Conservation (phyloP, 2,329 filamentous ascomycete genomes). For the Colletotrichum tamarilloi region DNA sequence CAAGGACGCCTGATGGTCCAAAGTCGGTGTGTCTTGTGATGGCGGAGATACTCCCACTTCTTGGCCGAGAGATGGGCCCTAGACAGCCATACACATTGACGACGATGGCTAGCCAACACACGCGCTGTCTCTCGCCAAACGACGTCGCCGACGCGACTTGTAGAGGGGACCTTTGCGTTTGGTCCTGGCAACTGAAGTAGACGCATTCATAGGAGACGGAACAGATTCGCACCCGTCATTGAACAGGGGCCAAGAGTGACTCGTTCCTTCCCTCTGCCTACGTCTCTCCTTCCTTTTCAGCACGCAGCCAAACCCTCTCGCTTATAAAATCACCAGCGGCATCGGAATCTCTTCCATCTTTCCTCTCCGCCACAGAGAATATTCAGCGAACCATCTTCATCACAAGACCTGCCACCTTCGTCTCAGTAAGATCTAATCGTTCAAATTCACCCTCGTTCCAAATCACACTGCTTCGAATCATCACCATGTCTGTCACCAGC, state of each 20-base stretch:
- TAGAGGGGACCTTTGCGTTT: neutral
- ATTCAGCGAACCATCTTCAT: neutral
- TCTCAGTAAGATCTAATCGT: neutral
- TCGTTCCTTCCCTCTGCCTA: neutral
- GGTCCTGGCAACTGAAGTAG: neutral
- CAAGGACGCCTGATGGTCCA: neutral
- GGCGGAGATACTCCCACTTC: no score
- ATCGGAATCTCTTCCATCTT: neutral
- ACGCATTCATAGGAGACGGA: neutral
- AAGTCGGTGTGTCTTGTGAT: no score
- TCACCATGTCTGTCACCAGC: conserved; percentile 1
- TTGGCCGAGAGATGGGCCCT: neutral
- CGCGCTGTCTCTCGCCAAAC: no score
- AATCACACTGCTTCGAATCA: neutral
- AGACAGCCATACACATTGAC: neutral
- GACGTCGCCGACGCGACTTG: no score
- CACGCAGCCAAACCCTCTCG: neutral
- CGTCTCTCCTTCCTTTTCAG: neutral
- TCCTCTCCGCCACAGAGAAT: neutral
- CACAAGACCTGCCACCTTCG: neutral
- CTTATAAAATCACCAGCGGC: neutral
- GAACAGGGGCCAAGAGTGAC: neutral
- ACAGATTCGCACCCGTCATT: neutral
- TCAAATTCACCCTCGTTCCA: neutral
- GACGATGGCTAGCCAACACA: neutral